Evolutionary conservation across 768 basidiomycete genomes (phyloP), one percentile per base, ranked within the genome.

Genomic region (Naganishia kalamii): DNA sequence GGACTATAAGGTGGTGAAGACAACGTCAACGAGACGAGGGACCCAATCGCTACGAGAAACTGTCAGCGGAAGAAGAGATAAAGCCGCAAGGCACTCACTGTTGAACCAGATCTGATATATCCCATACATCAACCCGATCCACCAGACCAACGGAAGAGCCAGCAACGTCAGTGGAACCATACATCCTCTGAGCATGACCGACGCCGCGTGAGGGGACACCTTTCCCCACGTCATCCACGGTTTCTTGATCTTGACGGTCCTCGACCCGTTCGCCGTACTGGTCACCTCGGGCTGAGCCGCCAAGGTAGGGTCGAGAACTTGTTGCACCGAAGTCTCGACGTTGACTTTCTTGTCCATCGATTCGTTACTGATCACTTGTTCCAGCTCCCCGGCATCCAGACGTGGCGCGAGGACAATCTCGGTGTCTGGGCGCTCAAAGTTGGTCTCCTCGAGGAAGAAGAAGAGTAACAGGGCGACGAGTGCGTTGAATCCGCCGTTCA

Each of bases 391-490:
- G n/a, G n/a, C n/a, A n/a, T n/a, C n/a, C n/a, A n/a, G n/a, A n/a
- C n/a, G n/a, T n/a, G n/a, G n/a, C n/a, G n/a, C n/a, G n/a, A n/a
- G n/a, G n/a, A n/a, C n/a, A n/a, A n/a, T n/a, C 8, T 60, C 57
- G 25, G 7, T 29, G 27, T 48, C 35, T 29, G 46, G 63, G 21
- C 68, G 60, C 17, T 40, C 40, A 40, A 49, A 69, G 49, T 44
- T 63, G 15, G 68, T 66, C 33, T 69, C 68, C 29, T 69, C 64
- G 27, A 69, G 49, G 59, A 62, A 57, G 52, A 69, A 69, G 68
- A 69, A 69, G 23, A 60, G 35, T 51, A 65, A 65, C 17, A 69
- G 29, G 15, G 48, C 64, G 50, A 52, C 59, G 19, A 63, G 35
- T 0, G 23, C 57, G 37, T 41, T 41, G 29, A 65, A 46, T 19